A percentile compares a stretch with the other conserved stretches of the same genome.
These are phyloP conservation scores for Venturia effusa DNA, from an alignment of 2,329 filamentous ascomycete species.

Conservation along the genomic window DNA sequence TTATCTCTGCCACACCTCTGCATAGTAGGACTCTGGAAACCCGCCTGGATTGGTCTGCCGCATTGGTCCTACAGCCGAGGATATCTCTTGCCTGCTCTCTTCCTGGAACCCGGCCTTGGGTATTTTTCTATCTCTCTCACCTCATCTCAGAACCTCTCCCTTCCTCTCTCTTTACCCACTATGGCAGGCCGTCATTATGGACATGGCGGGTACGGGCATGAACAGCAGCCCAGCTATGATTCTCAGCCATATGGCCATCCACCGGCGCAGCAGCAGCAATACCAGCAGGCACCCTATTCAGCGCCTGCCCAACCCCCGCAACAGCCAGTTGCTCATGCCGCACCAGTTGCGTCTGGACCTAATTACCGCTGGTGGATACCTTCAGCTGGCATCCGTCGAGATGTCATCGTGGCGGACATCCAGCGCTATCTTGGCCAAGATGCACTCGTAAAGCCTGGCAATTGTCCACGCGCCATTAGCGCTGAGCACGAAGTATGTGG, in stretches of 20 bases:
- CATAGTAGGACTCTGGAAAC: neutral
- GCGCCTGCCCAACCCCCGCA: neutral
- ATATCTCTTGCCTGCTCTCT: neutral
- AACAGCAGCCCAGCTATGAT: neutral
- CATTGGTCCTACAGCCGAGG: neutral
- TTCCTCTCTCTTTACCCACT: neutral
- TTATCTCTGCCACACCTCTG: neutral
- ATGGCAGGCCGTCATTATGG: slow-evolving; percentile 4
- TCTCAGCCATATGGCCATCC: neutral
- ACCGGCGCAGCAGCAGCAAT: neutral
- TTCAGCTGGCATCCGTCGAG: slow-evolving; percentile 38
- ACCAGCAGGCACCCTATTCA: slow-evolving; percentile 1
- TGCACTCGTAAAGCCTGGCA: slow-evolving; percentile 37
- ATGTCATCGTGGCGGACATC: slow-evolving; percentile 43
- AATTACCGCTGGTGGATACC: slow-evolving; percentile 39
- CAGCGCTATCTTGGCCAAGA: slow-evolving; percentile 40
- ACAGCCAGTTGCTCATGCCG: neutral
- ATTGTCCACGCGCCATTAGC: neutral
- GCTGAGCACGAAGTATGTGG: slow-evolving; percentile 32
- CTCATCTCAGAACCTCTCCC: neutral
- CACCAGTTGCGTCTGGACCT: neutral
- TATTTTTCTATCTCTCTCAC: neutral
- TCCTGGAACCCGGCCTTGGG: neutral
- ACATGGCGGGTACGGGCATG: neutral
- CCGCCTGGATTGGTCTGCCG: neutral